phyloP scores from a whole-genome alignment of 2,329 filamentous ascomycete genomes.

The Chaetomium olivaceum region DNA sequence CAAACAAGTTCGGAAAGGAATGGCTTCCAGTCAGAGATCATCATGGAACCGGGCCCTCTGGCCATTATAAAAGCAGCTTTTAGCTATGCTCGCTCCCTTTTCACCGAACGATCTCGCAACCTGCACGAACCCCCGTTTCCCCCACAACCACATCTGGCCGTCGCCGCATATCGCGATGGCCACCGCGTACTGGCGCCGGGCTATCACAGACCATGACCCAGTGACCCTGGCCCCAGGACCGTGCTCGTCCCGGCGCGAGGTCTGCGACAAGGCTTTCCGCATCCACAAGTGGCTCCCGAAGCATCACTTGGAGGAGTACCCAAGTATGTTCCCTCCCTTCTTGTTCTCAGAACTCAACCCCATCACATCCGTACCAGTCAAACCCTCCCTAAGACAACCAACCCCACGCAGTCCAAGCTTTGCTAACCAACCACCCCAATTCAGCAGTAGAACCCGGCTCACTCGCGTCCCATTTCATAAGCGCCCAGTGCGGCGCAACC shows the following conservation, averaged over 20 bases:
- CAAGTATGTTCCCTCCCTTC: neutral
- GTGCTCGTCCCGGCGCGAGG: slow-evolving; percentile 56
- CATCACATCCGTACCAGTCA: neutral
- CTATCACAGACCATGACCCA: slow-evolving; percentile 32
- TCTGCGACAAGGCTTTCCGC: slow-evolving; percentile 71
- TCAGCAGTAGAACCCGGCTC: neutral
- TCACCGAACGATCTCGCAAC: slow-evolving; percentile 40
- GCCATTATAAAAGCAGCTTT: slow-evolving; percentile 66
- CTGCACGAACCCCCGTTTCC: slow-evolving; percentile 38
- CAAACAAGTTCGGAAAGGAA: neutral
- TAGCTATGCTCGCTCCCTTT: slow-evolving; percentile 55
- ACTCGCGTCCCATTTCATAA: neutral
- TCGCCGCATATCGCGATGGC: slow-evolving; percentile 65
- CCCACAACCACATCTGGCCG: slow-evolving; percentile 69
- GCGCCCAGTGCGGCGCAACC: neutral
- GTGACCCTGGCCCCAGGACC: slow-evolving; percentile 34
- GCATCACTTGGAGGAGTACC: slow-evolving; percentile 2
- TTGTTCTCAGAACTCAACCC: neutral
- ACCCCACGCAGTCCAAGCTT: neutral
- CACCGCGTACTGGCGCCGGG: slow-evolving; percentile 49
- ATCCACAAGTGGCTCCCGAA: slow-evolving; percentile 77
- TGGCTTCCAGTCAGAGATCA: slow-evolving; percentile 52
- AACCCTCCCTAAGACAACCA: neutral
- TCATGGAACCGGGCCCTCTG: slow-evolving; percentile 50
- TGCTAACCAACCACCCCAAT: neutral